Evolutionary conservation across 192 early-diverging fungal species (phyloP).

Genomic region (Gonapodya sp.): DNA sequence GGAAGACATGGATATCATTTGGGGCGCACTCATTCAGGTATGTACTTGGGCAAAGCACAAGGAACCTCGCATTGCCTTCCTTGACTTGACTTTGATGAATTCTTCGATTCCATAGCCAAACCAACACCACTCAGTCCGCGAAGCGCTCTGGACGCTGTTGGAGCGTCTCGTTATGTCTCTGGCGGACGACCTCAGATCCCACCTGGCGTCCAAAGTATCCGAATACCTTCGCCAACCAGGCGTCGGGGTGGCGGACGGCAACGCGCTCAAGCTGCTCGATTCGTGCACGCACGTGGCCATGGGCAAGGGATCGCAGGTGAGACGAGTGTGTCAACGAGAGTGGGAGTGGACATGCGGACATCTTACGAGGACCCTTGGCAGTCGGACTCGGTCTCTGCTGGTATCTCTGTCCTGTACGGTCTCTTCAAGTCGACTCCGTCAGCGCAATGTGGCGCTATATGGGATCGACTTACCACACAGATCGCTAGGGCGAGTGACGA

Average conservation of each 20-base stretch:
- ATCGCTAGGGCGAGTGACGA: background rate
- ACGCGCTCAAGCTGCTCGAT: background rate
- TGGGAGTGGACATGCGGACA: too few relatives aligned
- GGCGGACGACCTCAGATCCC: background rate
- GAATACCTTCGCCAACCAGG: background rate
- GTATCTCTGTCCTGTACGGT: background rate
- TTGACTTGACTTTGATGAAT: too few relatives aligned
- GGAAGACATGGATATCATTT: background rate
- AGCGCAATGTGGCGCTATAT: background rate
- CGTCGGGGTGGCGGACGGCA: background rate
- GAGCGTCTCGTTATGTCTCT: background rate
- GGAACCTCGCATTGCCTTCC: too few relatives aligned
- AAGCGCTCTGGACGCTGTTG: background rate
- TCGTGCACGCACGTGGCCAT: background rate
- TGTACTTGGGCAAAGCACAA: background rate
- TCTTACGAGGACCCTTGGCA: too few relatives aligned
- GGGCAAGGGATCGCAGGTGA: background rate
- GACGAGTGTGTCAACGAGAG: too few relatives aligned
- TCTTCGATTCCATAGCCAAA: background rate
- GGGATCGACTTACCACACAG: background rate
- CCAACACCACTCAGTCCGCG: constrained; percentile 3
- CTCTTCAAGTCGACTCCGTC: background rate
- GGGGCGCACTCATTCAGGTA: background rate
- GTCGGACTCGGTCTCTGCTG: background rate
- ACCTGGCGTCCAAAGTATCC: background rate